Evolutionary conservation across 2,329 filamentous ascomycete species (phyloP).

Genomic region (Cercospora citrullina): DNA sequence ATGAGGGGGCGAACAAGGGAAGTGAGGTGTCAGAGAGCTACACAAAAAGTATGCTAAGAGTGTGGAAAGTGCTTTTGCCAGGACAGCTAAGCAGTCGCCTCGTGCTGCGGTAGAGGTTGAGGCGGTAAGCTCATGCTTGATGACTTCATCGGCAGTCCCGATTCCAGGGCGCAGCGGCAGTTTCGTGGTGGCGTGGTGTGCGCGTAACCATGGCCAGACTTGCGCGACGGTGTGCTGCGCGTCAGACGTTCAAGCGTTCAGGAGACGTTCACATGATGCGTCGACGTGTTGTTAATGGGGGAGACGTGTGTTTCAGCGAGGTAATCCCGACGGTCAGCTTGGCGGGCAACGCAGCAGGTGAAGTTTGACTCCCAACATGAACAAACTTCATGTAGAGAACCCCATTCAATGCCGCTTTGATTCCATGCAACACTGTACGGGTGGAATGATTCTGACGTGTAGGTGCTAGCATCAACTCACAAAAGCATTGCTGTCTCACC

Average conservation of each 20-base stretch:
- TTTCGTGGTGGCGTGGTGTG: not conserved
- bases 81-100: not conserved
- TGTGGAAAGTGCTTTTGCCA: conserved; percentile 3
- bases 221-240: not conserved
- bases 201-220: not conserved
- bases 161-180: conserved; percentile 3
- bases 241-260: not conserved
- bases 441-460: not conserved
- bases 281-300: not conserved
- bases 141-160: not conserved
- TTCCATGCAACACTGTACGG: not conserved
- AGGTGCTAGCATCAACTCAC: not conserved
- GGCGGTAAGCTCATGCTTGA: conserved; percentile 4
- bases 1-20: not conserved
- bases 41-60: not conserved
- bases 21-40: not conserved
- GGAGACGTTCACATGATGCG: not conserved
- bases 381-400: not conserved
- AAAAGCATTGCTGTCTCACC: not conserved
- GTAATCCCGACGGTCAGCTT: not conserved
- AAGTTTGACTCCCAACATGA: not conserved
- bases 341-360: not conserved
- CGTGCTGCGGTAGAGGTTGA: not conserved
- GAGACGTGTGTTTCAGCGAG: not conserved
- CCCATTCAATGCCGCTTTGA: not conserved